Conservation (phyloP, 2,329 filamentous ascomycete species). For the Fusarium sp. region DNA sequence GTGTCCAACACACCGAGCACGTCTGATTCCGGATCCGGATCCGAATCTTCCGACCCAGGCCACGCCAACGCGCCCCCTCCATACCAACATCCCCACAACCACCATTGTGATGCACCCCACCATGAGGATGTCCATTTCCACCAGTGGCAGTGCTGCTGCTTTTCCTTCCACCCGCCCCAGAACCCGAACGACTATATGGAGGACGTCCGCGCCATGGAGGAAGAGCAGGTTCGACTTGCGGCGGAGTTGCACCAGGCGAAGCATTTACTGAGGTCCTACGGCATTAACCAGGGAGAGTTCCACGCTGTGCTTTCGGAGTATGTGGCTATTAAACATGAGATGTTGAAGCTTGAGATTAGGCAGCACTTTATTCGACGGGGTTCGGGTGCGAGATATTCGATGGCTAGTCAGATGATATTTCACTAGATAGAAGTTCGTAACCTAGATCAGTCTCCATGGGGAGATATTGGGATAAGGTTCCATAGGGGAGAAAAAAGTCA, state of each 20-base stretch:
- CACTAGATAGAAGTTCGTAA: background rate
- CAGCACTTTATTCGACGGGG: background rate
- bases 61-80: background rate
- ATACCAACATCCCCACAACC: background rate
- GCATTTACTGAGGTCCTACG: background rate
- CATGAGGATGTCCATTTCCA: background rate
- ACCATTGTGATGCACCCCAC: background rate
- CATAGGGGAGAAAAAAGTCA: background rate
- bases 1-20: background rate
- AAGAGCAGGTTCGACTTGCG: background rate
- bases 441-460: background rate
- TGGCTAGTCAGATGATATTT: background rate
- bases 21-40: too few species aligned
- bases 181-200: background rate
- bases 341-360: background rate
- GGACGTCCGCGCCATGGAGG: background rate
- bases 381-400: background rate
- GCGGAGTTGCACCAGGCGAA: background rate
- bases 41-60: background rate
- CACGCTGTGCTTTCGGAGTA: background rate
- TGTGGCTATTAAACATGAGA: background rate
- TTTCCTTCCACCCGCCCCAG: background rate
- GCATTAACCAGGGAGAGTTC: background rate
- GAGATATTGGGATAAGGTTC: rapidly evolving
- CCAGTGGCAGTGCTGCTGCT: background rate